Evolutionary conservation across 2,329 filamentous ascomycete species (phyloP).

Genomic region (Emmonsiellopsis sp.): DNA sequence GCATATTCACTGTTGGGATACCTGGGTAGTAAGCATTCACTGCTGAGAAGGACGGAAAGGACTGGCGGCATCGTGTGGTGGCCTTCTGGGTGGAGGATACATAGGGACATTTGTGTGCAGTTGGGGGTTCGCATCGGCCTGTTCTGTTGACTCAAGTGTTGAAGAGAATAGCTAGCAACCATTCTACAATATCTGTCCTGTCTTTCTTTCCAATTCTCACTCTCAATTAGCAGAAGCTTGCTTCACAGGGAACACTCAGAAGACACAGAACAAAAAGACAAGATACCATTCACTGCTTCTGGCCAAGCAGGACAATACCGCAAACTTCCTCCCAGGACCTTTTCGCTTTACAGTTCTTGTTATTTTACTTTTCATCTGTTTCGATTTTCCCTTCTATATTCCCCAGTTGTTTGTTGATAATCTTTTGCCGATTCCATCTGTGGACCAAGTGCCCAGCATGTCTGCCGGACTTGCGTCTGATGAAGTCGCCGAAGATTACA

Average conservation of each 20-base stretch:
- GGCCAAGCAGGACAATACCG: conserved; percentile 3
- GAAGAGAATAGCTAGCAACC: conserved; percentile 37
- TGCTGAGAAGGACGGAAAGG: conserved; percentile 2
- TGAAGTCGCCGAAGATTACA: conserved; percentile 92
- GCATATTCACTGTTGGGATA: background rate
- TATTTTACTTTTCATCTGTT: conserved; percentile 5
- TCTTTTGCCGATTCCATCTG: conserved; percentile 3
- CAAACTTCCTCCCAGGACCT: conserved; percentile 4
- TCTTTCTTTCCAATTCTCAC: conserved; percentile 21
- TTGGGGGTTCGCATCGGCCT: conserved; percentile 24
- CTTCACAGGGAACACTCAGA: conserved; percentile 11
- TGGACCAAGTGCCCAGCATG: conserved; percentile 43
- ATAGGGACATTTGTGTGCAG: conserved; percentile 14
- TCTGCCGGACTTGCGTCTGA: conserved; percentile 55
- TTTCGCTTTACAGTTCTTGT: background rate
- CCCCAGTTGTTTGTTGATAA: conserved; percentile 1
- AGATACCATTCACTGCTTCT: conserved; percentile 10
- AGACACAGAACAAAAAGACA: conserved; percentile 11
- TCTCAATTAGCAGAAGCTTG: conserved; percentile 9
- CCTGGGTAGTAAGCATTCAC: background rate
- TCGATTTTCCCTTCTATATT: conserved; percentile 1
- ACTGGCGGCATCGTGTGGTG: conserved; percentile 1
- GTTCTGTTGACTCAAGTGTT: conserved; percentile 25
- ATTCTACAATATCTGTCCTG: conserved; percentile 33
- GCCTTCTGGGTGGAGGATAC: conserved; percentile 11